Base-by-base conservation (phyloP, 2,329 filamentous ascomycete species). In the Exophiala calicioides region DNA sequence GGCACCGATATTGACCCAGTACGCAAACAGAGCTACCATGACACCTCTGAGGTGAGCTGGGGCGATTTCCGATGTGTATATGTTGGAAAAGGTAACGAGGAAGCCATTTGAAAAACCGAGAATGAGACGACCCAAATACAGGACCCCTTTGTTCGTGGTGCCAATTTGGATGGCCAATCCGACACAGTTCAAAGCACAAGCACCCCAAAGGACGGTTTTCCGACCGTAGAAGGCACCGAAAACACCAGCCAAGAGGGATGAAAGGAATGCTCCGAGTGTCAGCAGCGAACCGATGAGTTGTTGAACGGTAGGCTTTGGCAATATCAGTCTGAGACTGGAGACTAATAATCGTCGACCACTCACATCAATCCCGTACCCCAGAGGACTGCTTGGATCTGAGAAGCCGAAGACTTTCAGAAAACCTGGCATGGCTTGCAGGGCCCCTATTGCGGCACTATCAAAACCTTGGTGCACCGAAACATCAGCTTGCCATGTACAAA, bases 141-240 rank as follows among this genome's bases (percentile, higher is more conserved):
- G 70, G 0, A 70, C 75, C 6, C 68, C 74, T 27, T 81, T 78
- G 41, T 65, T 59, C 4, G 68, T 71, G 0, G 76, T 79, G 3
- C 72, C 69, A 75, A 81, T 80, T 77, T 81, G 80, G 56, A 80
- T 69, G 13, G 78, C 66, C 48, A 79, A 79, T 8, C 76, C 68
- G 3, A 75, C 62, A 51, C 65, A 69, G 53, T 75, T 78, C 8
- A 76, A 60, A 1, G 73, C 16, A 45, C 73, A 76, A 1, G 75
- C 76, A 2, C 69, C 34, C 61, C 69, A 74, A 7, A 78, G 62
- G 41, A 69, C 71, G 0, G 56, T 23, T 41, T 70, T 71, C 3
- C 74, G 69, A 9, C 74, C 73, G 24, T 76, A 56, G 31, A 23
- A 47, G 3, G 37, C n/a, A 3, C 29, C 38, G 20, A 52, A 52